Conservation (phyloP, 2,329 filamentous ascomycete species). For the Camillea tinctor region DNA sequence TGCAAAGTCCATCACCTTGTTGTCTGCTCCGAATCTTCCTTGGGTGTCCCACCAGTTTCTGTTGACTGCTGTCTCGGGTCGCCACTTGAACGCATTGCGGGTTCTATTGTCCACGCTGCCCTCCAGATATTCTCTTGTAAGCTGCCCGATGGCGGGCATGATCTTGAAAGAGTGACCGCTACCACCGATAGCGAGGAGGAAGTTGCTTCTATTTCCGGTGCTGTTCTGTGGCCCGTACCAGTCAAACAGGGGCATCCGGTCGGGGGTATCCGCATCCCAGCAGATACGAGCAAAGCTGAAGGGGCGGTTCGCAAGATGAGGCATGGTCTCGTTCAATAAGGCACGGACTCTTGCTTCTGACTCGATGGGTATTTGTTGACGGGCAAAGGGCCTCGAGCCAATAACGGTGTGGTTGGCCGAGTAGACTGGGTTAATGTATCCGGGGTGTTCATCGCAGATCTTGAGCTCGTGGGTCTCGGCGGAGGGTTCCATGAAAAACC, state of each 20-base stretch:
- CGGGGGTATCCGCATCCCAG: slow-evolving; percentile 56
- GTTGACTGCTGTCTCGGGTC: slow-evolving; percentile 45
- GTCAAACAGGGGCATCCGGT: slow-evolving; percentile 53
- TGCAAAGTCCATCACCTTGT: slow-evolving; percentile 48
- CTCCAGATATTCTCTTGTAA: slow-evolving; percentile 49
- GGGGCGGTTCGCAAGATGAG: slow-evolving; percentile 47
- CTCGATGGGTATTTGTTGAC: slow-evolving; percentile 43
- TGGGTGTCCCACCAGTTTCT: slow-evolving; percentile 45
- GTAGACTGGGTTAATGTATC: slow-evolving; percentile 49
- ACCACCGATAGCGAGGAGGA: slow-evolving; percentile 47
- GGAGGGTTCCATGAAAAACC: slow-evolving; percentile 50
- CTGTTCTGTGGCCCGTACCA: slow-evolving; percentile 32
- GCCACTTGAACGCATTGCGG: slow-evolving; percentile 46
- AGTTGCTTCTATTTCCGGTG: slow-evolving; percentile 31
- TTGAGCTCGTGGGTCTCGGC: slow-evolving; percentile 45
- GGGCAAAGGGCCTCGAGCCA: slow-evolving; percentile 21
- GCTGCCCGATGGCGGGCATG: slow-evolving; percentile 48
- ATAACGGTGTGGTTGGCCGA: slow-evolving; percentile 6
- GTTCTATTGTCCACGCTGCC: slow-evolving; percentile 41
- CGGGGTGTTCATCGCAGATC: slow-evolving; percentile 56
- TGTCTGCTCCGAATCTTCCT: slow-evolving; percentile 45
- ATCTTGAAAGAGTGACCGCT: slow-evolving; percentile 55
- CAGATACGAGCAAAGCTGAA: slow-evolving; percentile 53
- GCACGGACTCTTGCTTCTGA: slow-evolving; percentile 45
- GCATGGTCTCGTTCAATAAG: slow-evolving; percentile 52